Conservation (phyloP, 202 grass and related monocot genomes). For the Panicum virgatum region DNA sequence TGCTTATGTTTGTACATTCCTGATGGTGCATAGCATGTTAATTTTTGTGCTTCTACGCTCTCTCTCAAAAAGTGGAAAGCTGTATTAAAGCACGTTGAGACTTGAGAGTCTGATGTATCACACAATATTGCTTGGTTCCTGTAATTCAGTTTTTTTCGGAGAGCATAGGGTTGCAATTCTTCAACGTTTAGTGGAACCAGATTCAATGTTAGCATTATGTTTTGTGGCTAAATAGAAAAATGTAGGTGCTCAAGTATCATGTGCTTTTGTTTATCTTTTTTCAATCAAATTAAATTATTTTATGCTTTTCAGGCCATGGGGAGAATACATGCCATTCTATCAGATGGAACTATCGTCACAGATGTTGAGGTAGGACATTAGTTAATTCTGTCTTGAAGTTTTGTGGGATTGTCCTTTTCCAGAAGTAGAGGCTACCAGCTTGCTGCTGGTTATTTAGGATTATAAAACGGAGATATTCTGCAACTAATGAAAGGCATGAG, state of each 20-base stretch:
- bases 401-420: not conserved
- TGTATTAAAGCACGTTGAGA: not conserved
- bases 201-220: not conserved
- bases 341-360: slow-evolving; percentile 75
- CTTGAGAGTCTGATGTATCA: not conserved
- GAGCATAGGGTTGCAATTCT: not conserved
- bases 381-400: not conserved
- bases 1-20: not conserved
- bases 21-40: not conserved
- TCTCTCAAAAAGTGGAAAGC: not conserved
- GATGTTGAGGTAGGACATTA: slow-evolving; percentile 71
- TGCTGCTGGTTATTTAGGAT: not conserved
- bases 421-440: not conserved
- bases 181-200: not conserved
- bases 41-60: not conserved
- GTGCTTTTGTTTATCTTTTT: not conserved
- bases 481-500: slow-evolving; percentile 9
- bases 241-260: not conserved
- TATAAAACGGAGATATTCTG: not conserved
- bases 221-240: not conserved
- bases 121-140: not conserved
- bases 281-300: not conserved
- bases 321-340: slow-evolving; percentile 89
- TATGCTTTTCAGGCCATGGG: slow-evolving; percentile 74
- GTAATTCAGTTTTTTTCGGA: not conserved